phyloP scores from a whole-genome alignment of 2,329 filamentous ascomycete species.

The Colletotrichum scovillei region DNA sequence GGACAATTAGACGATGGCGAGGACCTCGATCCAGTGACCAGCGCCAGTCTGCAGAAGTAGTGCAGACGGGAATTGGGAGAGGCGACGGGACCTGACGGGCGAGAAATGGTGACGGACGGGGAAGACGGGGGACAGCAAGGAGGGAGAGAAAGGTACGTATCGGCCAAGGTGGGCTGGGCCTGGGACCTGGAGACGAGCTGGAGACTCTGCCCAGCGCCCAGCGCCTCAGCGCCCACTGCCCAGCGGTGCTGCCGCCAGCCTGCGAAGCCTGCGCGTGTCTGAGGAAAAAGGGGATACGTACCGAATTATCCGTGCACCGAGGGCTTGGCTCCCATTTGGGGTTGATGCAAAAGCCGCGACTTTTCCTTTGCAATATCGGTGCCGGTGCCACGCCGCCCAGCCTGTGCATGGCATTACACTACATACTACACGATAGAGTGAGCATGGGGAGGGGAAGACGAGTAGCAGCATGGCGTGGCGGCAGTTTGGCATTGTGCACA shows the following conservation, averaged over 20 bases:
- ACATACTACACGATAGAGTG: neutral
- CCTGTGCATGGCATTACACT: neutral
- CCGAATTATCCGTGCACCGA: neutral
- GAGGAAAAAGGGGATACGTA: neutral
- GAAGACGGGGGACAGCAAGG: neutral
- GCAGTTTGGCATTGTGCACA: neutral
- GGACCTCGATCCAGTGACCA: constrained; percentile 3
- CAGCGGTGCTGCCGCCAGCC: neutral
- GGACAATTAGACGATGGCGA: constrained; percentile 35
- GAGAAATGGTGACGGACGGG: too few species aligned
- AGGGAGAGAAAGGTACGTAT: neutral
- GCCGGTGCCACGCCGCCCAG: neutral
- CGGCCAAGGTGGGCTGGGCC: too few species aligned
- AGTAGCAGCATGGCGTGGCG: neutral
- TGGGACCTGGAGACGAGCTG: neutral
- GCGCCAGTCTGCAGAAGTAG: constrained; percentile 40
- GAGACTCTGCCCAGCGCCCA: neutral
- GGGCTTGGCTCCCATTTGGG: neutral
- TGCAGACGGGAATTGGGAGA: neutral
- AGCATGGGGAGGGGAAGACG: neutral
- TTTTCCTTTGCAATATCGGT: neutral
- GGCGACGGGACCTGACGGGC: too few species aligned
- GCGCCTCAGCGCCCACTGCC: neutral
- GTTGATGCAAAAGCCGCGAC: neutral
- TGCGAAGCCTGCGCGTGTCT: neutral